Evolutionary conservation across 2,329 filamentous ascomycete genomes (phyloP).

Genomic region (Chaetothyriales sp.): DNA sequence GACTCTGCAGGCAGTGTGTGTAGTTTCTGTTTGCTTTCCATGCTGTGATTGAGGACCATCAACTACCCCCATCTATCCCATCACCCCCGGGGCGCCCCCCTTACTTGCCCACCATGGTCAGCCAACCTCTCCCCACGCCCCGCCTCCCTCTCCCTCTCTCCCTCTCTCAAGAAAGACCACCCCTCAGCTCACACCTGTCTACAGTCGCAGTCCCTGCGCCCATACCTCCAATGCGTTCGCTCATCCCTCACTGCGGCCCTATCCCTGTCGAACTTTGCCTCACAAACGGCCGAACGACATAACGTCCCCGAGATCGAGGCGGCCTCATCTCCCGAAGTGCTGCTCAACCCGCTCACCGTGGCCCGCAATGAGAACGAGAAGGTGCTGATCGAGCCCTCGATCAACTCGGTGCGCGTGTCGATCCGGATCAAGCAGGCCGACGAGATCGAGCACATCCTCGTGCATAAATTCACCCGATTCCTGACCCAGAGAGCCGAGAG

Average conservation of each 20-base stretch:
- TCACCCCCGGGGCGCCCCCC: background rate
- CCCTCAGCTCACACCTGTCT: background rate
- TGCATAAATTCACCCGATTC: slow-evolving; percentile 97
- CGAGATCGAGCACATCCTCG: slow-evolving; percentile 94
- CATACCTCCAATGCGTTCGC: slow-evolving; percentile 91
- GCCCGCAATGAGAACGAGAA: slow-evolving; percentile 94
- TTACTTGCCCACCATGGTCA: background rate
- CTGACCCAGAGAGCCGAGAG: slow-evolving; percentile 89
- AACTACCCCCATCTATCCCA: background rate
- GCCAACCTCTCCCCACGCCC: no score
- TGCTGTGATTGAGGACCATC: background rate
- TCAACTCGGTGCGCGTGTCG: slow-evolving; percentile 93
- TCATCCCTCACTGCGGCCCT: slow-evolving; percentile 87
- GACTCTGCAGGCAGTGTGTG: background rate
- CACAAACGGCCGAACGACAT: slow-evolving; percentile 87
- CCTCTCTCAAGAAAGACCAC: slow-evolving; percentile 19
- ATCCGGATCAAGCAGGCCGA: slow-evolving; percentile 99
- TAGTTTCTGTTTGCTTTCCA: background rate
- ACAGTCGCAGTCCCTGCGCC: slow-evolving; percentile 87
- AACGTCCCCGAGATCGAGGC: slow-evolving; percentile 98
- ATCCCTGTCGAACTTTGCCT: slow-evolving; percentile 91
- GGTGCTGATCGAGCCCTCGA: slow-evolving; percentile 86
- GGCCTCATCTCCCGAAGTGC: slow-evolving; percentile 77
- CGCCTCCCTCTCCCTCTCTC: no score
- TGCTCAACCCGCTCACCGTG: slow-evolving; percentile 79